Percentiles rank a stretch among this genome's conserved stretches.
Conservation (phyloP, 352 stramenopile species). For the Phytopythium aichiense region DNA sequence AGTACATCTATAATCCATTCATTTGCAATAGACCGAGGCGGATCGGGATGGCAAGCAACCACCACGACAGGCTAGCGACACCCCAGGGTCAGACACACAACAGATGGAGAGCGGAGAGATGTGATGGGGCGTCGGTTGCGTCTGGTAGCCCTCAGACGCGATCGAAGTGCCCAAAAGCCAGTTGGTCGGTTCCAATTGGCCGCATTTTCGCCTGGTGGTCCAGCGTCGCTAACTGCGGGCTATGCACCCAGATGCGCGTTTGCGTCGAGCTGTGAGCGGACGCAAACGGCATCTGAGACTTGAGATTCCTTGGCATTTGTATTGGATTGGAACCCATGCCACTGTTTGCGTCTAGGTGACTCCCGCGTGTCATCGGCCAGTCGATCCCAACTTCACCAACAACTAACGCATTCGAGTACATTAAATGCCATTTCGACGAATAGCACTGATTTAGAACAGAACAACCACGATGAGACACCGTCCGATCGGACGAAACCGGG, state of each 20-base stretch:
- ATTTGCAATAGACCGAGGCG: not conserved
- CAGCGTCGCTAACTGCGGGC: not conserved
- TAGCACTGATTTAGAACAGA: not conserved
- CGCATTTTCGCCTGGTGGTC: conserved; percentile 6
- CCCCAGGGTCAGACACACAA: not conserved
- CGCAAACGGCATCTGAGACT: not conserved
- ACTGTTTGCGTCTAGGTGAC: not conserved
- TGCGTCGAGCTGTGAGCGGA: not conserved
- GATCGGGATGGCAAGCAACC: not conserved
- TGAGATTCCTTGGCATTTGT: not conserved
- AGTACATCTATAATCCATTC: not conserved
- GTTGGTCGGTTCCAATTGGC: not conserved
- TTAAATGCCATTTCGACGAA: not conserved
- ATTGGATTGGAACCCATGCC: not conserved
- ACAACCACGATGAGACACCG: not conserved
- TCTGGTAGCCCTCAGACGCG: not conserved
- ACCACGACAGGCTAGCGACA: not conserved
- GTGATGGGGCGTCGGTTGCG: not conserved
- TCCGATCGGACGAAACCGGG: not conserved
- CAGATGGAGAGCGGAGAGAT: not conserved
- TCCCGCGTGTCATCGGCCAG: not conserved
- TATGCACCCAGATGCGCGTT: not conserved
- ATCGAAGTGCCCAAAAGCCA: not conserved
- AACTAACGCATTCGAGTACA: not conserved
- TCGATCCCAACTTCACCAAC: not conserved